Percentiles rank a stretch among this genome's conserved stretches.
phyloP scores from a whole-genome alignment of 1,284 basidiomycete species.

The Moesziomyces globuligerus region DNA sequence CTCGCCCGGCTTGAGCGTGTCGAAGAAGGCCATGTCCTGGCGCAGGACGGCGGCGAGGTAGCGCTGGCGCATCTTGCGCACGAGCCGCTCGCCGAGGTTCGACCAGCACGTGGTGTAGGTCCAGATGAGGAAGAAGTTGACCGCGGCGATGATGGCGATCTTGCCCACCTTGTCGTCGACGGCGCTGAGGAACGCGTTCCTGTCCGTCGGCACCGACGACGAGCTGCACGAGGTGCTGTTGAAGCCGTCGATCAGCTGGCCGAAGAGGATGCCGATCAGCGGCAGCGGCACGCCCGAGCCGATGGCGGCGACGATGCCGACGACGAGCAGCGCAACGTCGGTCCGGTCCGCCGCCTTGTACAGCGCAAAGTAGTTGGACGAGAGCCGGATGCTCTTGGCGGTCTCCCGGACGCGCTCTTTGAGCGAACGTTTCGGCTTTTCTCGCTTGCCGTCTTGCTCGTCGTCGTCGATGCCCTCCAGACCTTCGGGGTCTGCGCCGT shows the following conservation, averaged over 20 bases:
- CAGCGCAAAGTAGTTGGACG: constrained; percentile 51
- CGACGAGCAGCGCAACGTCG: constrained; percentile 40
- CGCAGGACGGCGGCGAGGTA: constrained; percentile 69
- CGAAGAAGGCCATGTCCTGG: constrained; percentile 68
- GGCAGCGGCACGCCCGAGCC: constrained; percentile 59
- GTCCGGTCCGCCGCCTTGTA: constrained; percentile 31
- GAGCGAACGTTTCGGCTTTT: constrained; percentile 2
- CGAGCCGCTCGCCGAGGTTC: constrained; percentile 54
- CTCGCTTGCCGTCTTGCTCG: constrained; percentile 1
- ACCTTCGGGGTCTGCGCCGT: constrained; percentile 13
- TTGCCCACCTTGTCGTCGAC: constrained; percentile 55
- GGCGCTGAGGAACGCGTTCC: constrained; percentile 31
- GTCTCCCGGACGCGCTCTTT: constrained; percentile 11
- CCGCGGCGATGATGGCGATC: constrained; percentile 54
- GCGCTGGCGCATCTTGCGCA: constrained; percentile 65
- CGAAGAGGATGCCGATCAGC: constrained; percentile 59
- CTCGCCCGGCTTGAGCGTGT: constrained; percentile 53
- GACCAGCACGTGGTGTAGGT: constrained; percentile 62
- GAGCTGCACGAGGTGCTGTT: constrained; percentile 42
- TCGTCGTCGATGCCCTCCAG: too few relatives aligned
- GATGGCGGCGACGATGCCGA: constrained; percentile 53
- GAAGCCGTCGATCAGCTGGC: constrained; percentile 60
- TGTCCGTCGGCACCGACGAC: constrained; percentile 20
- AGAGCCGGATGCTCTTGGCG: constrained; percentile 21
- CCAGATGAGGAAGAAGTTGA: constrained; percentile 63